Base-by-base conservation (phyloP, 2,329 filamentous ascomycete species). In the Penicillium janthinellum region DNA sequence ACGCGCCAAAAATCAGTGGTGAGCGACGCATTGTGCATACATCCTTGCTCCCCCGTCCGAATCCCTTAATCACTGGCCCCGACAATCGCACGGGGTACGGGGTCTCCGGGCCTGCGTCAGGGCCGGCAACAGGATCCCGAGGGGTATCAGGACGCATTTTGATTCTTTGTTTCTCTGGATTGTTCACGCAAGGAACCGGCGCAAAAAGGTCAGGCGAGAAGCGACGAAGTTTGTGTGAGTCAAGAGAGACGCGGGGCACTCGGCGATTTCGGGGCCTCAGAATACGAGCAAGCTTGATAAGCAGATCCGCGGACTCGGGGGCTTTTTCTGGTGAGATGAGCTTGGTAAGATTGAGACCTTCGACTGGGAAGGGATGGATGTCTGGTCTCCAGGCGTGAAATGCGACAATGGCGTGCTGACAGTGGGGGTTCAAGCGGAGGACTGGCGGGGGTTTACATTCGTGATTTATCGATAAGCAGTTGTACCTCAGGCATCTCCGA, bases 11-110 rank as follows among this genome's bases (percentile, higher is more conserved):
- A 25, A 2, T 25, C 8, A 4, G 7, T 20, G 22, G 3, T 17
- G 5, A 28, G 6, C 14, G 35, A 8, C 14, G 8, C 31, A 25
- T 11, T 31, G 31, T 31, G 54, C 78, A 60, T 75, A 93, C 91
- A 79, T 97, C 93, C 81, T 92, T 96, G 71, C 91, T 96, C 15
- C 95, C 95, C 61, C 95, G 86, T 44, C 95, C 94, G 76, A 98
- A 98, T 37, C 95, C 95, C 70, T 91, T 90, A 70, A 97, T 92
- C 25, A 99, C 92, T 57, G 89, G 86, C 25, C 95, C 95, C 62
- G 90, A 88, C 79, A 98, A 88, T 67, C 84, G 86, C 68, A 96
- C 83, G 0, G 95, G 95, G 76, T 88, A 98, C 0, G 95, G 95
- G 5, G 86, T 54, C 69, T 87, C 82, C 12, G 94, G 94, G 3